A percentile compares a stretch with the other conserved stretches of the same genome.
phyloP scores from a whole-genome alignment of 208 protist genomes.

The Perkinsela sp. region DNA sequence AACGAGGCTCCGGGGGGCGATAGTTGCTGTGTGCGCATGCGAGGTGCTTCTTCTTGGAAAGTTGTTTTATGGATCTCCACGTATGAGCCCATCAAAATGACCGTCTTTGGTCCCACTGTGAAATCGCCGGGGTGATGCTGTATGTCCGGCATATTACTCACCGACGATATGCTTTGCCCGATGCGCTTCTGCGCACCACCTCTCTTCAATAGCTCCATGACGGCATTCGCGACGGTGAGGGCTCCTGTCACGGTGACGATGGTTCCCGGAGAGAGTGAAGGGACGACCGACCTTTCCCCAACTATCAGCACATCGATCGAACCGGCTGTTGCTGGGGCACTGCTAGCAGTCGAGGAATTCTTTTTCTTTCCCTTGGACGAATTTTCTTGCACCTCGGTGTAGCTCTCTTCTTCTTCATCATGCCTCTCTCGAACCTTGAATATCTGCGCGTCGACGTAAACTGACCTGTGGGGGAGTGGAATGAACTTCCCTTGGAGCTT shows the following conservation, averaged over 20 bases:
- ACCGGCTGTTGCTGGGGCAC: neutral
- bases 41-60: neutral
- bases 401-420: neutral
- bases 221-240: neutral
- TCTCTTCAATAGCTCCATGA: neutral
- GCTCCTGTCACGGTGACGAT: neutral
- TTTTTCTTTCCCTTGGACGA: neutral
- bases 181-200: neutral
- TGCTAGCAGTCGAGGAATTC: neutral
- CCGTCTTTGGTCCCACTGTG: neutral
- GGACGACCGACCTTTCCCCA: neutral
- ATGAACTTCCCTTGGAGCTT: neutral
- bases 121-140: neutral
- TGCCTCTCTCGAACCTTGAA: neutral
- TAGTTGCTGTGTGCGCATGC: neutral
- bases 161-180: neutral
- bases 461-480: neutral
- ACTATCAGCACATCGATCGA: neutral
- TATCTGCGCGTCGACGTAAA: neutral
- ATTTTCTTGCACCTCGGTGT: neutral
- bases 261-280: neutral
- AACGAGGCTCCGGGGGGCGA: neutral
- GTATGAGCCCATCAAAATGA: neutral
- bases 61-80: neutral
- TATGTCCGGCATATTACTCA: neutral